Evolutionary conservation across 2,329 filamentous ascomycete species (phyloP).

Genomic region (Alternaria rosae): DNA sequence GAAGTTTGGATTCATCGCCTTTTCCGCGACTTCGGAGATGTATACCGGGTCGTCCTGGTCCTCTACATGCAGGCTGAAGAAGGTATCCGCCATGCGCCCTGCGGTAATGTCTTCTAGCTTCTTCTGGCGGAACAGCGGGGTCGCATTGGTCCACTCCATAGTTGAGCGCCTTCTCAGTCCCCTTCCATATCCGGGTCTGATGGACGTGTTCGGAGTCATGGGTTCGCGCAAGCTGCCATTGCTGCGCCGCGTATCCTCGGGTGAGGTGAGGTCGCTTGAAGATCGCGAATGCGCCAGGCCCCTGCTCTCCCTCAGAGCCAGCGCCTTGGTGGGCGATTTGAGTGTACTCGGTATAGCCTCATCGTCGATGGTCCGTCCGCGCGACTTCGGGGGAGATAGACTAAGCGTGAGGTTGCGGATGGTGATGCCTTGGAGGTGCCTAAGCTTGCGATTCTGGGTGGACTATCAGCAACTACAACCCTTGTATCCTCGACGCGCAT

Average conservation of each 20-base stretch:
- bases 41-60: conserved; percentile 77
- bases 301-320: conserved; percentile 59
- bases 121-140: conserved; percentile 70
- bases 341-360: conserved; percentile 73
- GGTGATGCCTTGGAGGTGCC: conserved; percentile 86
- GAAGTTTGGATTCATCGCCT: conserved; percentile 91
- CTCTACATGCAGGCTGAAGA: conserved; percentile 82
- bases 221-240: conserved; percentile 32
- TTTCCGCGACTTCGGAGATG: conserved; percentile 80
- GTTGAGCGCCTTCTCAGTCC: conserved; percentile 65
- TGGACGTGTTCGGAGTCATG: conserved; percentile 23
- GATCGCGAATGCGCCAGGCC: conserved; percentile 66
- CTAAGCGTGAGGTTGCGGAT: conserved; percentile 83
- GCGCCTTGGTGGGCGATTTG: conserved; percentile 72
- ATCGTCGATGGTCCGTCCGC: conserved; percentile 74
- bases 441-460: conserved; percentile 79
- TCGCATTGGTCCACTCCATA: conserved; percentile 68
- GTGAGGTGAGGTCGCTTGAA: conserved; percentile 59
- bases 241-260: conserved; percentile 34
- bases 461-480: not conserved
- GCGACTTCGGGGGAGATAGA: conserved; percentile 56
- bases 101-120: conserved; percentile 77
- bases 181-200: conserved; percentile 44
- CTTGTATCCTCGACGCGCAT: not conserved
- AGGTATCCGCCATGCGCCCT: conserved; percentile 80